Evolutionary conservation across 164 flowering plant species (phyloP), one percentile per base, ranked within the genome.

Genomic region (Piper betle): DNA sequence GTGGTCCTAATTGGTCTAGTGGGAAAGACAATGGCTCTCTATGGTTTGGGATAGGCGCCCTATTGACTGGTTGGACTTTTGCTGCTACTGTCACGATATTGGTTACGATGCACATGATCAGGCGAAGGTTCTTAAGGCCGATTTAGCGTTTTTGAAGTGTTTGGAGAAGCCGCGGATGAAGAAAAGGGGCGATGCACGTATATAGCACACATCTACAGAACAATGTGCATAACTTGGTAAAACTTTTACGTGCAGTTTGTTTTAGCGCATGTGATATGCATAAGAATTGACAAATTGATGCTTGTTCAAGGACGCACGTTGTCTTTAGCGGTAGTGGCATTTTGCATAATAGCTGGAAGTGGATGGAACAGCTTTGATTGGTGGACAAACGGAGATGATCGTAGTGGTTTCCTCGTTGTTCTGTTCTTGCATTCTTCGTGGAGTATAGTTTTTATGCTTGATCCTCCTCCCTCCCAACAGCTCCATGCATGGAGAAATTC

Each of bases 1-100:
- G 98, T 75, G 98, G 98, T 6, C 98, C 98, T 5, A 92, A 92
- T 59, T 92, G 98, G 98, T 92, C 98, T 0, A 89, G 98, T 76
- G 98, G 98, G 53, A 89, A 84, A 69, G 85, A 80, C 58, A 71
- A 77, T 33, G 98, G 98, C 4, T 82, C 4, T 82, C 89, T 12
- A 82, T 65, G 40, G 57, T 92, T 11, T 92, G 97, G 98, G 98
- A 92, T 69, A 72, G 66, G 60, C 81, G 98, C 37, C 98, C 98
- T 18, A 81, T 84, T 70, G 98, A 92, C 72, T 87, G 91, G 93
- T 70, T 92, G 75, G 98, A 89, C 55, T 87, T 77, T 58, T 89
- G 97, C 69, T 92, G 98, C 70, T 92, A 92, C 66, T 92, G 98
- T 65, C 97, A 92, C 69, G 98, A 92, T 63, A 92, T 81, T 25